Percentiles rank a stretch among this genome's conserved stretches.
phyloP scores from a whole-genome alignment of 306 rosid genomes.

The Ammopiptanthus mongolicus region DNA sequence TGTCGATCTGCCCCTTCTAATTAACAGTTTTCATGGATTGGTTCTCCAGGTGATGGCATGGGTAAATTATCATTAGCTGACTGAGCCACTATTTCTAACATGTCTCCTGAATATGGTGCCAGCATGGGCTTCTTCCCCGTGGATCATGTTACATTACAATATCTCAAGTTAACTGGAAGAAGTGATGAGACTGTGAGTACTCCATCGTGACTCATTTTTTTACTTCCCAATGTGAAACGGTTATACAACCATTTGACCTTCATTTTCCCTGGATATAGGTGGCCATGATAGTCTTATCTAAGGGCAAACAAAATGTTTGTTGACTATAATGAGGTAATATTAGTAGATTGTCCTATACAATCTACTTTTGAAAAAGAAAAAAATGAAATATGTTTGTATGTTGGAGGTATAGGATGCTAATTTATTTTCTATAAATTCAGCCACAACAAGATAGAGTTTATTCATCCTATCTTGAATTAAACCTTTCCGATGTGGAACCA shows the following conservation, averaged over 20 bases:
- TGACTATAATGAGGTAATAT: slow-evolving; percentile 79
- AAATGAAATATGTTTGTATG: neutral
- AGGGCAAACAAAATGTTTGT: slow-evolving; percentile 90
- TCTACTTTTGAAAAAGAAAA: neutral
- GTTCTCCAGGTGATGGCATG: slow-evolving; percentile 86
- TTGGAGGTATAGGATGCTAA: slow-evolving; percentile 25
- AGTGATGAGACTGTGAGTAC: slow-evolving; percentile 86
- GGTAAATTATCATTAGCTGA: slow-evolving; percentile 86
- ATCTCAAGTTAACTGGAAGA: slow-evolving; percentile 91
- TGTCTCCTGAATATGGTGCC: slow-evolving; percentile 99
- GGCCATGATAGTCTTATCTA: slow-evolving; percentile 82
- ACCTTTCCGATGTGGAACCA: slow-evolving; percentile 76
- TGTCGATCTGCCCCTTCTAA: neutral
- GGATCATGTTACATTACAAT: slow-evolving; percentile 89
- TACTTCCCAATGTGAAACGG: slow-evolving; percentile 18
- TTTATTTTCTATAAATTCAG: slow-evolving; percentile 39
- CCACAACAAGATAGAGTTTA: slow-evolving; percentile 85
- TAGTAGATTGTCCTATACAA: neutral
- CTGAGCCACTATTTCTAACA: slow-evolving; percentile 96
- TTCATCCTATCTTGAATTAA: slow-evolving; percentile 85
- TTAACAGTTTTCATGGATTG: slow-evolving; percentile 15
- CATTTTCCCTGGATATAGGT: slow-evolving; percentile 51
- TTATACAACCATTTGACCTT: slow-evolving; percentile 13
- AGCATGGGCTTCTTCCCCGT: slow-evolving; percentile 99
- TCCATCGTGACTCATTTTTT: neutral